Percentiles rank a stretch among this genome's conserved stretches.
phyloP scores from a whole-genome alignment of 495 filamentous ascomycete species.

The Penicillium argentinense region DNA sequence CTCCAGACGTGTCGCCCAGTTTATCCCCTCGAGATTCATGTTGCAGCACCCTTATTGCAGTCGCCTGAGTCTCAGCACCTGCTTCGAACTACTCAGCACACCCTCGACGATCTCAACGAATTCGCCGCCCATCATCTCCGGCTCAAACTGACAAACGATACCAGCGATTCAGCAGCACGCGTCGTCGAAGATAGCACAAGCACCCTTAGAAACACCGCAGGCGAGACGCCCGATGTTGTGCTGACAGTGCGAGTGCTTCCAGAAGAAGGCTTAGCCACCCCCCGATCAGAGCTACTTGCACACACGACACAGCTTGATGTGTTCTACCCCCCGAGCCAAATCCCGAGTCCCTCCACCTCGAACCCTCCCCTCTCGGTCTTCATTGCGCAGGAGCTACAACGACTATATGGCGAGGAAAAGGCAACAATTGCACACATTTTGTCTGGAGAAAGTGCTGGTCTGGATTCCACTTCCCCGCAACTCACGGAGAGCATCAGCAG shows the following conservation, averaged over 20 bases:
- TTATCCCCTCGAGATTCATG: conserved; percentile 78
- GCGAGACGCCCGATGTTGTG: conserved; percentile 51
- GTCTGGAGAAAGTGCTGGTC: conserved; percentile 40
- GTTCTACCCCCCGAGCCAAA: conserved; percentile 72
- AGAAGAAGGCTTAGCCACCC: conserved; percentile 52
- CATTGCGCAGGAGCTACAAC: conserved; percentile 75
- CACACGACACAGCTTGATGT: conserved; percentile 75
- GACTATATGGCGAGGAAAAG: conserved; percentile 84
- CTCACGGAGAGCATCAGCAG: conserved; percentile 53
- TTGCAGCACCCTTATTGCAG: conserved; percentile 69
- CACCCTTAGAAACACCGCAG: background rate
- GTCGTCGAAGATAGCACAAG: conserved; percentile 2
- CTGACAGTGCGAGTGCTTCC: conserved; percentile 69
- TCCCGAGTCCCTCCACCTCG: conserved; percentile 65
- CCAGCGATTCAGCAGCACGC: conserved; percentile 11
- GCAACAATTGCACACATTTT: conserved; percentile 83
- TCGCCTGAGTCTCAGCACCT: conserved; percentile 72
- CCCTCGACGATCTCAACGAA: conserved; percentile 85
- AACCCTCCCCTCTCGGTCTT: conserved; percentile 76
- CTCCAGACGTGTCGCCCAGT: conserved; percentile 79
- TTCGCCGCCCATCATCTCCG: conserved; percentile 89
- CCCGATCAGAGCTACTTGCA: conserved; percentile 61
- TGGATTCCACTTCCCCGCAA: conserved; percentile 43
- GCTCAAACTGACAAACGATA: conserved; percentile 62
- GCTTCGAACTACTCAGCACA: conserved; percentile 81